phyloP scores from a whole-genome alignment of 805 yeast species.

The Zygosaccharomyces bisporus region DNA sequence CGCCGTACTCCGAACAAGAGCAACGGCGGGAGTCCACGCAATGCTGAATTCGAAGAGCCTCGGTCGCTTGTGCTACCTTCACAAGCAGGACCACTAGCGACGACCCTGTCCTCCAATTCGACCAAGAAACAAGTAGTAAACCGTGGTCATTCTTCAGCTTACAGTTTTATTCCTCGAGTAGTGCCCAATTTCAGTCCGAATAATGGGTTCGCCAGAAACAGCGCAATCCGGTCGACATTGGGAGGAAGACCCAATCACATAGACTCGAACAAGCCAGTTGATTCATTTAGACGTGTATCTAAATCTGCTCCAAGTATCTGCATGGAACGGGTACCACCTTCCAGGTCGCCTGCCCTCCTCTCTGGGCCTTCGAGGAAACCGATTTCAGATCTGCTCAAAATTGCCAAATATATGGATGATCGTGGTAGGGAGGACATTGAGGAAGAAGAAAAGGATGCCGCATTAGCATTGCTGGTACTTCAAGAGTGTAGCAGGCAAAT shows the following conservation, averaged over 20 bases:
- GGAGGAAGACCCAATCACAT: neutral
- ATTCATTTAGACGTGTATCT: slow-evolving; percentile 1
- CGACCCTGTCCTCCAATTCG: too few species aligned
- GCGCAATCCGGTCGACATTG: slow-evolving; percentile 13
- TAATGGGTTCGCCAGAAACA: slow-evolving; percentile 7
- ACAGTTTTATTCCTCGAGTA: slow-evolving; percentile 8
- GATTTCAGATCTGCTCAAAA: slow-evolving; percentile 4
- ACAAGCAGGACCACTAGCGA: too few species aligned
- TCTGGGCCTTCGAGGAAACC: slow-evolving; percentile 1
- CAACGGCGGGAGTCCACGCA: neutral
- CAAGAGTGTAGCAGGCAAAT: slow-evolving; percentile 11
- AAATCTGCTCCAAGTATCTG: neutral
- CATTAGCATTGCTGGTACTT: slow-evolving; percentile 11
- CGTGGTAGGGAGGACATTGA: slow-evolving; percentile 3
- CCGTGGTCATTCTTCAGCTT: neutral
- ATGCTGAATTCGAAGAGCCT: neutral
- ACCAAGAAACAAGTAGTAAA: slow-evolving; percentile 1
- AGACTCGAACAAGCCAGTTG: neutral
- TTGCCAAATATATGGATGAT: slow-evolving; percentile 6
- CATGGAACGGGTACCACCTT: neutral
- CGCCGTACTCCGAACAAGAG: neutral
- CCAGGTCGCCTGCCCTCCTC: neutral
- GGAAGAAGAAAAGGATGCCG: slow-evolving; percentile 13
- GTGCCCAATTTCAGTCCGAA: slow-evolving; percentile 9
- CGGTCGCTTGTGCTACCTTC: slow-evolving; percentile 4